A percentile compares a stretch with the other conserved stretches of the same genome.
Evolutionary conservation across 2,329 filamentous ascomycete species (phyloP).

Genomic region (Colletotrichum tabaci): DNA sequence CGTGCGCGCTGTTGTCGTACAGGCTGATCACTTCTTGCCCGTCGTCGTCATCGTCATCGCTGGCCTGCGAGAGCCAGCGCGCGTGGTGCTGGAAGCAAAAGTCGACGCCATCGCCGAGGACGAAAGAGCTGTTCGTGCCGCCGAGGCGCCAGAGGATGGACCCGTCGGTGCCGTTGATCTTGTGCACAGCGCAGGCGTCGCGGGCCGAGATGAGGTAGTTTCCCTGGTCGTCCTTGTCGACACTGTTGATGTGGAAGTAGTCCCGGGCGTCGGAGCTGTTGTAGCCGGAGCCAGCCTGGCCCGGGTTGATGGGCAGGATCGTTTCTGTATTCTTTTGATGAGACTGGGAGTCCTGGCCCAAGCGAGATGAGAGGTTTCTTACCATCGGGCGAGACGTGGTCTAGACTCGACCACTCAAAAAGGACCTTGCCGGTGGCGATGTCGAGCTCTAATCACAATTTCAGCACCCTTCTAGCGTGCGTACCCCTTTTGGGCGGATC

Average conservation of each 20-base stretch:
- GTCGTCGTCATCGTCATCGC: conserved; percentile 53
- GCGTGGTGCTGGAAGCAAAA: conserved; percentile 69
- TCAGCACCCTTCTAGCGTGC: neutral
- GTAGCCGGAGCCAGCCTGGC: conserved; percentile 51
- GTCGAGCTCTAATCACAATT: conserved; percentile 58
- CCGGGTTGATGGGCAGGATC: conserved; percentile 61
- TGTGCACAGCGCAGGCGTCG: conserved; percentile 58
- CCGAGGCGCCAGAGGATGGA: conserved; percentile 68
- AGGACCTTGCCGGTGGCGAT: conserved; percentile 63
- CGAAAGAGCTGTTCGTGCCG: conserved; percentile 60
- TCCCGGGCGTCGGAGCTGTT: conserved; percentile 56
- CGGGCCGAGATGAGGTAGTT: conserved; percentile 49
- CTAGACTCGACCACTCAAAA: conserved; percentile 61
- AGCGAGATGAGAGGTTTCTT: conserved; percentile 2
- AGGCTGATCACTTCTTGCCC: conserved; percentile 41
- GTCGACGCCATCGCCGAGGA: conserved; percentile 50
- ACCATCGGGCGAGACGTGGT: conserved; percentile 48
- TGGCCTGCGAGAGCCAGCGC: conserved; percentile 57
- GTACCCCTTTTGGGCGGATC: neutral
- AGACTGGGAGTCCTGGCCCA: neutral
- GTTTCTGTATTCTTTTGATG: conserved; percentile 52
- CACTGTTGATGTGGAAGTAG: conserved; percentile 53
- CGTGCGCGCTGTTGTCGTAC: neutral
- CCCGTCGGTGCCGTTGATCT: conserved; percentile 63
- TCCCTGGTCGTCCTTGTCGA: conserved; percentile 54